Evolutionary conservation across 345 rosid species (phyloP).

Genomic region (Noccaea caerulescens): DNA sequence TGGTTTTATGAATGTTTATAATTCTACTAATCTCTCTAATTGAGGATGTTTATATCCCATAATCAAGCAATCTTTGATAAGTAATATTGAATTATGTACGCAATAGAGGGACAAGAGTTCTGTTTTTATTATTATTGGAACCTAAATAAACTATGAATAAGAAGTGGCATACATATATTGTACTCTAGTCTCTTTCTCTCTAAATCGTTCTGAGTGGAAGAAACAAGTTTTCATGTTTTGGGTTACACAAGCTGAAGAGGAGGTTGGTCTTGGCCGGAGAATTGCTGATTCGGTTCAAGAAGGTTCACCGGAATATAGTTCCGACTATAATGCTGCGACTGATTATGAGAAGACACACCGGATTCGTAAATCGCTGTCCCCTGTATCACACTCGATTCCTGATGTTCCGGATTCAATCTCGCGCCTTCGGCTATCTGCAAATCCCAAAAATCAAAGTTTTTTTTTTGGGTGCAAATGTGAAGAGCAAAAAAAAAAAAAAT

Average conservation of each 20-base stretch:
- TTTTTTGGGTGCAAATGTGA: no score
- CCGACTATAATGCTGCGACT: slow-evolving; percentile 56
- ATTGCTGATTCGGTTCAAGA: slow-evolving; percentile 67
- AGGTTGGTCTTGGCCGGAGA: slow-evolving; percentile 59
- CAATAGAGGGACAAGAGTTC: slow-evolving; percentile 9
- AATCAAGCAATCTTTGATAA: no score
- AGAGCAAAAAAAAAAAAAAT: background rate
- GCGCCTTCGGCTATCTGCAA: slow-evolving; percentile 67
- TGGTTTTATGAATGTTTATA: slow-evolving; percentile 12
- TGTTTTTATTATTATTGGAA: slow-evolving; percentile 10
- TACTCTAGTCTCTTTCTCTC: slow-evolving; percentile 21
- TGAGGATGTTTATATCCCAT: background rate
- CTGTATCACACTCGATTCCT: slow-evolving; percentile 48
- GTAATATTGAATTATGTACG: background rate
- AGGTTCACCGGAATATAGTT: slow-evolving; percentile 67
- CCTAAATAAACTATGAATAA: slow-evolving; percentile 23
- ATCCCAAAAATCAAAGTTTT: background rate
- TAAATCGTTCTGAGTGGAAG: slow-evolving; percentile 5
- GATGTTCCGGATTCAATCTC: slow-evolving; percentile 50
- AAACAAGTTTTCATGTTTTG: slow-evolving; percentile 20
- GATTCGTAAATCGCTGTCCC: slow-evolving; percentile 49
- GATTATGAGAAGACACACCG: slow-evolving; percentile 46
- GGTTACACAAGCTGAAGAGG: slow-evolving; percentile 53
- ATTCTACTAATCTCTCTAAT: background rate
- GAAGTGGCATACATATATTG: slow-evolving; percentile 7